Conservation (phyloP, 768 basidiomycete genomes). For the Tulasnella sp. region DNA sequence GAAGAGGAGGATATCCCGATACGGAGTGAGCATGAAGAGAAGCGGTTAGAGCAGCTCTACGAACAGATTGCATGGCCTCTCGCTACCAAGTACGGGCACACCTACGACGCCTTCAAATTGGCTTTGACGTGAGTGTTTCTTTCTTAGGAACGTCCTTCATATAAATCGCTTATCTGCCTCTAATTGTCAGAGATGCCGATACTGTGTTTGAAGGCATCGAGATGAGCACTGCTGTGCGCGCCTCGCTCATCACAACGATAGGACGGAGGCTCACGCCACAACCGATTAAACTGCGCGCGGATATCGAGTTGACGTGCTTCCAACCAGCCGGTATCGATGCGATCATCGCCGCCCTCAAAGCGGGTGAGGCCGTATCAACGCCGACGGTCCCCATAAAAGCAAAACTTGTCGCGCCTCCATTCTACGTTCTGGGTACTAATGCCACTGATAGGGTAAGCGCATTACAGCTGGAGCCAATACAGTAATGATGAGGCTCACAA, state of each 20-base stretch:
- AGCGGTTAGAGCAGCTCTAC: constrained; percentile 75
- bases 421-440: constrained; percentile 93
- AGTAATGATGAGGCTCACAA: too few relatives aligned
- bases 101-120: constrained; percentile 96
- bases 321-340: constrained; percentile 92
- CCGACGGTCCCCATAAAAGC: constrained; percentile 95
- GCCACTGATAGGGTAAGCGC: constrained; percentile 80
- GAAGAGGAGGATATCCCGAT: constrained; percentile 33
- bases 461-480: too few relatives aligned
- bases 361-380: constrained; percentile 75
- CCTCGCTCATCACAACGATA: constrained; percentile 68
- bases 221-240: constrained; percentile 43
- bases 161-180: too few relatives aligned
- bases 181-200: constrained; percentile 56
- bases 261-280: constrained; percentile 94
- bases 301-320: constrained; percentile 96
- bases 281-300: constrained; percentile 96
- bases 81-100: constrained; percentile 83
- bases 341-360: constrained; percentile 82
- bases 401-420: constrained; percentile 87
- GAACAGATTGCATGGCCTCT: constrained; percentile 91
- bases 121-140: constrained; percentile 57
- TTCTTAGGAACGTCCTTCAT: background rate
- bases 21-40: constrained; percentile 51
- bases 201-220: constrained; percentile 67